Percentiles rank a stretch among this genome's conserved stretches.
Evolutionary conservation across 73 alveolate genomes (phyloP).

Genomic region (Paramecium tetraurelia): DNA sequence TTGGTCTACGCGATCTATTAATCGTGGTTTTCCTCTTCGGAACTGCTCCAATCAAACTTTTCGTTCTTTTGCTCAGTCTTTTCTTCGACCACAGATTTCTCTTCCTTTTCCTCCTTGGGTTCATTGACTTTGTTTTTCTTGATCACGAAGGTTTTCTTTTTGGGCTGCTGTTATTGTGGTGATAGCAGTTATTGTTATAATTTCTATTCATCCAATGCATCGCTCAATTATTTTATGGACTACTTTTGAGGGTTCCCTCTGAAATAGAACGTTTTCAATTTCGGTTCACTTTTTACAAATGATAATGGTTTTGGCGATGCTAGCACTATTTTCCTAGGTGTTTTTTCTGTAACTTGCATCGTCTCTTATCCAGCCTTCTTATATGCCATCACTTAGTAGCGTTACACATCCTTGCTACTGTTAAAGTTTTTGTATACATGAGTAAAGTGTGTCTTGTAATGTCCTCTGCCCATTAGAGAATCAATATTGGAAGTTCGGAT

Average conservation of each 20-base stretch:
- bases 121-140: neutral
- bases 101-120: neutral
- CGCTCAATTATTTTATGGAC: neutral
- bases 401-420: neutral
- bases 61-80: neutral
- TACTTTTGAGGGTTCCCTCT: neutral
- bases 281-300: neutral
- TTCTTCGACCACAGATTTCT: neutral
- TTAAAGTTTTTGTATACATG: neutral
- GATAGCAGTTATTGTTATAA: neutral
- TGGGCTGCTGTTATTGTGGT: neutral
- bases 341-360: neutral
- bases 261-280: neutral
- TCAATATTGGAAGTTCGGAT: neutral
- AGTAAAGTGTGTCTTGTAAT: neutral
- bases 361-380: neutral
- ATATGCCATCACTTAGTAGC: neutral
- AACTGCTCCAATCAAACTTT: conserved; percentile 15
- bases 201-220: neutral
- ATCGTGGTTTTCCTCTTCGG: neutral
- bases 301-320: neutral
- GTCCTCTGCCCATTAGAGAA: conserved; percentile 26
- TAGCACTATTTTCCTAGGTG: neutral
- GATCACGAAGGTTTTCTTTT: neutral
- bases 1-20: neutral